Conservation (phyloP, 2,329 filamentous ascomycete species). For the Beauveria sp. region DNA sequence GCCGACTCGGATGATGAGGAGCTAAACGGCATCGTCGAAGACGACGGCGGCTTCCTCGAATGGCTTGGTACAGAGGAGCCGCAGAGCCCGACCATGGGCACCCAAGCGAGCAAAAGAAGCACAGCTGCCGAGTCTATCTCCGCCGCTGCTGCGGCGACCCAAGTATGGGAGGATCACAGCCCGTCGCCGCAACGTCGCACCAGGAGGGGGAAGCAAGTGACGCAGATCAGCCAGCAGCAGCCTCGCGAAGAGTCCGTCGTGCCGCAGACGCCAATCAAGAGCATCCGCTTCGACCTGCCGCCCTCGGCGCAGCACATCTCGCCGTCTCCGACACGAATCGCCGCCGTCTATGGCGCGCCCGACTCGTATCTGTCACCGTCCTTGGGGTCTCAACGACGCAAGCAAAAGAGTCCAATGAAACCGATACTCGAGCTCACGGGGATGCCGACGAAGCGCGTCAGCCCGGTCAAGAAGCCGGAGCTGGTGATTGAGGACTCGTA, state of each 20-base stretch:
- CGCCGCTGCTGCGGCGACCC: neutral
- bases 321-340: slow-evolving; percentile 32
- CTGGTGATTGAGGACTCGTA: slow-evolving; percentile 40
- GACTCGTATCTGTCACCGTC: slow-evolving; percentile 28
- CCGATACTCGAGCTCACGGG: slow-evolving; percentile 15
- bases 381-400: slow-evolving; percentile 22
- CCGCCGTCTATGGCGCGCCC: slow-evolving; percentile 29
- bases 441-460: slow-evolving; percentile 15
- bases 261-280: slow-evolving; percentile 34
- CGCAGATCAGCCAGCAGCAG: neutral
- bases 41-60: slow-evolving; percentile 23
- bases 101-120: neutral
- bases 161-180: slow-evolving; percentile 9
- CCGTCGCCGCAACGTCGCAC: slow-evolving; percentile 16
- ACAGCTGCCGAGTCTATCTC: neutral
- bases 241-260: slow-evolving; percentile 27
- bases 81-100: slow-evolving; percentile 19
- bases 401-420: slow-evolving; percentile 18
- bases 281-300: slow-evolving; percentile 32
- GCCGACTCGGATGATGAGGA: slow-evolving; percentile 33
- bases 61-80: slow-evolving; percentile 22
- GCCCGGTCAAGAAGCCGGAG: slow-evolving; percentile 16
- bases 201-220: slow-evolving; percentile 4
- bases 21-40: slow-evolving; percentile 11
- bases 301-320: slow-evolving; percentile 33